A percentile compares a stretch with the other conserved stretches of the same genome.
These are phyloP conservation scores for Geranium brycei DNA, from an alignment of 345 rosid genomes.

Conservation along the genomic window DNA sequence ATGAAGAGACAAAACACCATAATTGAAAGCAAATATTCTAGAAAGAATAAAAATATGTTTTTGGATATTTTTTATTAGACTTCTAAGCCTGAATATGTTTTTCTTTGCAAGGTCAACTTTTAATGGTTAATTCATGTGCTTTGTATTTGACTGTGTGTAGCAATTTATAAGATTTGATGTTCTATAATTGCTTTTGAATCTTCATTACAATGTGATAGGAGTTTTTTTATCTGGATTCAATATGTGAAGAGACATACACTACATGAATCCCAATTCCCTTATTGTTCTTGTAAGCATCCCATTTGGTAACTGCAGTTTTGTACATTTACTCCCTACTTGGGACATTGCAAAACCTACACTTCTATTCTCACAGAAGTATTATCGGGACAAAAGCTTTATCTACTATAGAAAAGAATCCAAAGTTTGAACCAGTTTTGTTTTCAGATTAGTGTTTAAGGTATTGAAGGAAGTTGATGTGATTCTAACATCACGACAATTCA, in stretches of 20 bases:
- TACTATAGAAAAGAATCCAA: neutral
- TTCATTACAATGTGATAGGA: neutral
- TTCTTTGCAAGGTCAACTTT: no score
- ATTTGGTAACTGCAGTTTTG: neutral
- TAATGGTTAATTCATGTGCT: neutral
- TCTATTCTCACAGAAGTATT: neutral
- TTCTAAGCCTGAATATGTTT: no score
- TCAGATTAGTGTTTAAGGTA: no score
- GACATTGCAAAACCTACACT: neutral
- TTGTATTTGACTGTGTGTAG: neutral
- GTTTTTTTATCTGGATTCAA: no score
- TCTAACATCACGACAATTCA: no score
- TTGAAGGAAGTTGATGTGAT: no score
- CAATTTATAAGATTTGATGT: neutral
- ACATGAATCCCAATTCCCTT: neutral
- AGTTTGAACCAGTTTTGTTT: no score
- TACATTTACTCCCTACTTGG: neutral
- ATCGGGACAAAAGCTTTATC: neutral
- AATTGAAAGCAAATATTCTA: no score
- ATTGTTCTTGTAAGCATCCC: neutral
- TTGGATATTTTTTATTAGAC: no score
- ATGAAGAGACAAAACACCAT: no score
- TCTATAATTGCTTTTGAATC: neutral
- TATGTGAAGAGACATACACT: neutral
- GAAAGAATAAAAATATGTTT: no score